Percentiles rank a stretch among this genome's conserved stretches.
Evolutionary conservation across 768 basidiomycete species (phyloP).

Genomic region (Hygrophoropsis aurantiaca): DNA sequence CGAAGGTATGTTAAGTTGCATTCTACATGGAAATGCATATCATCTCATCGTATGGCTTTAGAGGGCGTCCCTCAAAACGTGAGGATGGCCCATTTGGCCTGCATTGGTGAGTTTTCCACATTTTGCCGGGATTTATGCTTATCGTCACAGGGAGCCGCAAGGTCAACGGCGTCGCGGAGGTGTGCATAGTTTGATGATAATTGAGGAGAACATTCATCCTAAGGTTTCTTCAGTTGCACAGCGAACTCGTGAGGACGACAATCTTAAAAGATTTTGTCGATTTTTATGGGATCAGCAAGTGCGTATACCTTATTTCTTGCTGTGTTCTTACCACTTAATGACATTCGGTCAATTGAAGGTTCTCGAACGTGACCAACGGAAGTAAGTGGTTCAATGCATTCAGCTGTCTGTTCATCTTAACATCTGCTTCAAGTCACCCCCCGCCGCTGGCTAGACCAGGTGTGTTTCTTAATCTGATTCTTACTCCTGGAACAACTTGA

Average conservation of each 20-base stretch:
- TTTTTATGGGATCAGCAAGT: slow-evolving; percentile 84
- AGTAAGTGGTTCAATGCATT: slow-evolving; percentile 50
- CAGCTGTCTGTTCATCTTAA: background rate
- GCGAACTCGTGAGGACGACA: slow-evolving; percentile 80
- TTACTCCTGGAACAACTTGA: too few species aligned
- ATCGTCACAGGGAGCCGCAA: slow-evolving; percentile 60
- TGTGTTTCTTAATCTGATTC: slow-evolving; percentile 18
- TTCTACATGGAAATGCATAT: background rate
- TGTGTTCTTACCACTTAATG: background rate
- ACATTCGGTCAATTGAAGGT: slow-evolving; percentile 40
- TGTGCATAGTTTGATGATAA: slow-evolving; percentile 18
- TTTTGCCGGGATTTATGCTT: background rate
- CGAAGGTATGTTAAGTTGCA: slow-evolving; percentile 54
- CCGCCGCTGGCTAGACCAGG: slow-evolving; percentile 88
- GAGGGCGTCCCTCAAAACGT: slow-evolving; percentile 87
- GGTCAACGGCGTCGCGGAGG: slow-evolving; percentile 96
- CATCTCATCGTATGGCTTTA: slow-evolving; percentile 21
- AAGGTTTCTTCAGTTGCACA: slow-evolving; percentile 62
- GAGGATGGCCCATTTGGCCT: slow-evolving; percentile 90
- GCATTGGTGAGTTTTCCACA: slow-evolving; percentile 53
- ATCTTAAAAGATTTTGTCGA: slow-evolving; percentile 93
- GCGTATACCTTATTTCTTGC: slow-evolving; percentile 4
- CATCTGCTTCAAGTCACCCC: slow-evolving; percentile 63
- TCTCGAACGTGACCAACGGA: slow-evolving; percentile 92
- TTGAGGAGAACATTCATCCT: background rate